phyloP scores from a whole-genome alignment of 768 basidiomycete genomes.

The Butyriboletus loyo region DNA sequence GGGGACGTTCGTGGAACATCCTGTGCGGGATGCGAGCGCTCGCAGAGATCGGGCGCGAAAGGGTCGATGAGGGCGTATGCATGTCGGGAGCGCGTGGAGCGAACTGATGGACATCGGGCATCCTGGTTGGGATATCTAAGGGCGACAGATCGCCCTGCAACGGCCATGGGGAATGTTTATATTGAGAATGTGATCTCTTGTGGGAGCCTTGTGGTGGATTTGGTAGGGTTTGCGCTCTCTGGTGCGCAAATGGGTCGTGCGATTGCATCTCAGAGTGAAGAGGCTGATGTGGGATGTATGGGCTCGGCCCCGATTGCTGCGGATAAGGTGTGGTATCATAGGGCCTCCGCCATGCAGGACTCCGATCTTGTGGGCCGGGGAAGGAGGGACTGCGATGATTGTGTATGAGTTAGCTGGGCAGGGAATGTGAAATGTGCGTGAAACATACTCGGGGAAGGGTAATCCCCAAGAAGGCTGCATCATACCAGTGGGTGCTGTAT shows the following conservation, averaged over 20 bases:
- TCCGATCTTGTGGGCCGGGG: slow-evolving; percentile 16
- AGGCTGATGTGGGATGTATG: slow-evolving; percentile 28
- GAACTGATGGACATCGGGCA: slow-evolving; percentile 17
- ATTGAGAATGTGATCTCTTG: slow-evolving; percentile 4
- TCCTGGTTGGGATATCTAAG: slow-evolving; percentile 14
- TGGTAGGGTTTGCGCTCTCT: slow-evolving; percentile 3
- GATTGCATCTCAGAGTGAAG: slow-evolving; percentile 6
- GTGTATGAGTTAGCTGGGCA: not conserved
- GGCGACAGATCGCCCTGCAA: slow-evolving; percentile 21
- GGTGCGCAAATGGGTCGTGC: slow-evolving; percentile 7
- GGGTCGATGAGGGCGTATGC: slow-evolving; percentile 26
- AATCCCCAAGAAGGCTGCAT: slow-evolving; percentile 14
- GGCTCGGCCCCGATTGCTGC: slow-evolving; percentile 25
- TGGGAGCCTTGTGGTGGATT: not conserved
- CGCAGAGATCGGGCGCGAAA: slow-evolving; percentile 16
- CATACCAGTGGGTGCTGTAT: not conserved
- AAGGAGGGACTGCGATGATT: slow-evolving; percentile 3
- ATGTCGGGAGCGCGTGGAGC: slow-evolving; percentile 15
- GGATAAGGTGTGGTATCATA: slow-evolving; percentile 4
- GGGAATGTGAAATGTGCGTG: not conserved
- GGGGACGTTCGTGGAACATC: slow-evolving; percentile 22
- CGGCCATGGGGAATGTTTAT: slow-evolving; percentile 13
- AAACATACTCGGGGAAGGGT: slow-evolving; percentile 16
- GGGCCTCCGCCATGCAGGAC: slow-evolving; percentile 4
- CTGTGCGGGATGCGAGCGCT: slow-evolving; percentile 10